Evolutionary conservation across 805 yeast genomes (phyloP).

Genomic region (Pichia phayaonensis): DNA sequence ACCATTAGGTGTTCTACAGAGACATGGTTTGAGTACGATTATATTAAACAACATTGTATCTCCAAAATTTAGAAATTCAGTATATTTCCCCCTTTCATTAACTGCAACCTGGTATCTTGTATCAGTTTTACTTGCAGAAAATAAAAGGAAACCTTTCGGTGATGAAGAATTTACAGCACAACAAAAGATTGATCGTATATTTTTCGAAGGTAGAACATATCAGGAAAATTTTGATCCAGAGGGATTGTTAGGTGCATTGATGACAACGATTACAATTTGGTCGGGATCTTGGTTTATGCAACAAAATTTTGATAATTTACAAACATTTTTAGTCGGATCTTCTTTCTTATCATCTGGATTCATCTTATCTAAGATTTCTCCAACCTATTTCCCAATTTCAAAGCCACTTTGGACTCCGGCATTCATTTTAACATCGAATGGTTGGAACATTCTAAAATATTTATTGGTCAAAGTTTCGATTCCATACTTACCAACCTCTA

Average conservation of each 20-base stretch:
- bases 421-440: slow-evolving; percentile 21
- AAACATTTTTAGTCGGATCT: slow-evolving; percentile 13
- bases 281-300: slow-evolving; percentile 26
- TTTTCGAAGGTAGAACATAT: slow-evolving; percentile 20
- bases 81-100: slow-evolving; percentile 9
- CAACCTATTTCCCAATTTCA: slow-evolving; percentile 26
- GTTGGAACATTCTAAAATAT: background rate
- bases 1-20: slow-evolving; percentile 16
- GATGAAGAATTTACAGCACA: slow-evolving; percentile 25
- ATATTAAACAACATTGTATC: slow-evolving; percentile 10
- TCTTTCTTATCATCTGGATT: slow-evolving; percentile 17
- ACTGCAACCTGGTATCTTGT: slow-evolving; percentile 23
- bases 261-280: slow-evolving; percentile 31
- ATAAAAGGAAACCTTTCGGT: slow-evolving; percentile 21
- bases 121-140: slow-evolving; percentile 19
- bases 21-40: slow-evolving; percentile 16
- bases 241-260: slow-evolving; percentile 29
- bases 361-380: slow-evolving; percentile 21
- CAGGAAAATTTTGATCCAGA: slow-evolving; percentile 29
- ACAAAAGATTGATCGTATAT: slow-evolving; percentile 21
- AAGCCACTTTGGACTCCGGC: slow-evolving; percentile 32
- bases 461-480: slow-evolving; percentile 9
- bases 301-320: slow-evolving; percentile 15
- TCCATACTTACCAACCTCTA: slow-evolving; percentile 21
- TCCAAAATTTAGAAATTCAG: background rate